Evolutionary conservation across 2,329 filamentous ascomycete species (phyloP), one percentile per base, ranked within the genome.

Genomic region (Trichoderma semiorbis): DNA sequence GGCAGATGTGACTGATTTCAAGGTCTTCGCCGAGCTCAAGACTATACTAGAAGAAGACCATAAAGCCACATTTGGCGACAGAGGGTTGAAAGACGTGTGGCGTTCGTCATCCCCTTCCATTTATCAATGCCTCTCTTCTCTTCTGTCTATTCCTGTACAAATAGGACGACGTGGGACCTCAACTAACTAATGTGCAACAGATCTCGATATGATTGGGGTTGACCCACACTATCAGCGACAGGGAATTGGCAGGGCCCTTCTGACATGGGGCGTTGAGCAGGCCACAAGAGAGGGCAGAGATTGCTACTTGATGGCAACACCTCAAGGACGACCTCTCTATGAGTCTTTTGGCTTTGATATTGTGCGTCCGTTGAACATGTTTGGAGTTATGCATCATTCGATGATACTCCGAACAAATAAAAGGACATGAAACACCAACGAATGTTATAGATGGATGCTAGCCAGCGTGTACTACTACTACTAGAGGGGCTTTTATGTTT

Each of bases 151-250:
- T 8, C n/a, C 7, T 11, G 4, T 43, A 43, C 7, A 43, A 18
- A 43, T 30, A 30, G 28, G 30, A 18, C 3, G 39, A 43, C 21
- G 43, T 24, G 21, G 30, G n/a, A 26, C 18, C 55, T 21, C 26
- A 24, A 43, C 39, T 47, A 43, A 50, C 43, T 53, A 24, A 21
- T 14, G 36, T 8, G 30, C 47, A 24, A 53, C 11, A 74, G 74
- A 74, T 50, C 70, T 75, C 28, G 74, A 75, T 63, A 72, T 71
- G 30, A 43, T 75, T 3, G 74, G 70, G 3, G 74, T 75, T n/a
- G 70, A 74, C 63, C 72, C 73, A 11, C 53, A 21, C 6, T 60
- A 75, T 7, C 73, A 74, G 30, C 36, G 74, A 30, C 72, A 53
- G 53, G 74, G 74, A 5, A 71, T 74, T 18, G 74, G 74, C 11